Conservation (phyloP, 2,329 filamentous ascomycete genomes). For the Aspergillus intermedius region DNA sequence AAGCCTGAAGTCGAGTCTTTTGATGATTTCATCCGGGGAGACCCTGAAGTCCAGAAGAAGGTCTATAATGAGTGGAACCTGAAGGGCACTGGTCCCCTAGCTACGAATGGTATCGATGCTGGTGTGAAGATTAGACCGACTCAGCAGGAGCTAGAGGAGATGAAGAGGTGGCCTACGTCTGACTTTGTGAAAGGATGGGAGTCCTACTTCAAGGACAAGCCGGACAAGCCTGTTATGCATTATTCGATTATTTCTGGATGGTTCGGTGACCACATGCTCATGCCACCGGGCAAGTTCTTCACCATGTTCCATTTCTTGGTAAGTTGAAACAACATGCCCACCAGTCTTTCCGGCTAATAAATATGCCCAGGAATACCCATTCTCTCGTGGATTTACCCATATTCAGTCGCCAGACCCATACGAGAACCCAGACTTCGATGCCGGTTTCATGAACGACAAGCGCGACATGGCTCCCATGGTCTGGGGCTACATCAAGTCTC, state of each 20-base stretch:
- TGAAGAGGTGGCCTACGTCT: slow-evolving; percentile 66
- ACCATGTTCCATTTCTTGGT: slow-evolving; percentile 74
- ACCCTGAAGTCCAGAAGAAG: slow-evolving; percentile 63
- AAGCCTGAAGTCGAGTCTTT: slow-evolving; percentile 72
- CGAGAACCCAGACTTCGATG: slow-evolving; percentile 68
- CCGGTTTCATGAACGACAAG: slow-evolving; percentile 80
- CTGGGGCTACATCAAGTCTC: slow-evolving; percentile 77
- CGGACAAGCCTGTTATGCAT: slow-evolving; percentile 82
- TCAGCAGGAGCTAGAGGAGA: slow-evolving; percentile 59
- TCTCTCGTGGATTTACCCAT: slow-evolving; percentile 65
- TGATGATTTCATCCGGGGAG: slow-evolving; percentile 71
- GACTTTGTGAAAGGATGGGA: slow-evolving; percentile 68
- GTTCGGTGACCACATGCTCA: slow-evolving; percentile 48
- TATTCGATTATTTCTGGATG: slow-evolving; percentile 67
- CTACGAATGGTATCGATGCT: slow-evolving; percentile 73
- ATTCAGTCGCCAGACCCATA: slow-evolving; percentile 68
- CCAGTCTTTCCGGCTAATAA: background rate
- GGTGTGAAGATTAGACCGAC: slow-evolving; percentile 72
- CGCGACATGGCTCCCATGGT: slow-evolving; percentile 80
- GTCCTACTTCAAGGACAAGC: slow-evolving; percentile 76
- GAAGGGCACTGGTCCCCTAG: slow-evolving; percentile 69
- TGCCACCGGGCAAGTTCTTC: slow-evolving; percentile 73
- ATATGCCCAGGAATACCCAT: slow-evolving; percentile 55
- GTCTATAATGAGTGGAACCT: slow-evolving; percentile 72
- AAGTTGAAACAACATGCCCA: slow-evolving; percentile 2